Evolutionary conservation across 345 rosid genomes (phyloP).

Genomic region (Dipteronia sinensis): DNA sequence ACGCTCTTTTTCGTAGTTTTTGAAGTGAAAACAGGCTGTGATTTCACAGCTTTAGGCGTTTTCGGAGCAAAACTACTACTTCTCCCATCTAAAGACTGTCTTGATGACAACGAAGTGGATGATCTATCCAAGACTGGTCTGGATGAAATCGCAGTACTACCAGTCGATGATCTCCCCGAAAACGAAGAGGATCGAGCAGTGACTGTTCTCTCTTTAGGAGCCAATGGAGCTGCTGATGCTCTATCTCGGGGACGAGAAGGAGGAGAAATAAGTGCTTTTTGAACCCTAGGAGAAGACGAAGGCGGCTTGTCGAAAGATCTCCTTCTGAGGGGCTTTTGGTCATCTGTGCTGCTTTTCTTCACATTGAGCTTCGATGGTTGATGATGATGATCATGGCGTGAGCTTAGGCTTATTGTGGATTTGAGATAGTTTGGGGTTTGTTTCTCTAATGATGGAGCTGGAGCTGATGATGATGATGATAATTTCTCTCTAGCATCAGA

Average conservation of each 20-base stretch:
- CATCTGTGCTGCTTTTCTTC: constrained; percentile 43
- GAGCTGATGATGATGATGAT: not conserved
- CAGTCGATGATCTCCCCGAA: constrained; percentile 14
- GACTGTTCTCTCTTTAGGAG: constrained; percentile 36
- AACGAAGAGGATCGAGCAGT: constrained; percentile 40
- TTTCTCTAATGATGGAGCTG: constrained; percentile 17
- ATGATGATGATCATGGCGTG: constrained; percentile 38
- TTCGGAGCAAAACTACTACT: constrained; percentile 27
- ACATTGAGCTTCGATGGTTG: constrained; percentile 17
- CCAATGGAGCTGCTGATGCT: constrained; percentile 10
- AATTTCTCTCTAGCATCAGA: constrained; percentile 12
- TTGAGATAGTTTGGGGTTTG: constrained; percentile 59
- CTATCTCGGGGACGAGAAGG: constrained; percentile 37
- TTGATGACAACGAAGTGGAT: not conserved
- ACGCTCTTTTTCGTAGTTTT: constrained; percentile 28
- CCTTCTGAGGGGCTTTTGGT: constrained; percentile 52
- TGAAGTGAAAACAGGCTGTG: constrained; percentile 26
- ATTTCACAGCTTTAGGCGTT: constrained; percentile 29
- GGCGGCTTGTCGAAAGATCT: constrained; percentile 81
- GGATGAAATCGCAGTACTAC: not conserved
- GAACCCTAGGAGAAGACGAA: constrained; percentile 39
- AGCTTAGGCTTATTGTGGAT: constrained; percentile 59
- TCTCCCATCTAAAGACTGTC: constrained; percentile 34
- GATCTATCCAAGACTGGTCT: constrained; percentile 33
- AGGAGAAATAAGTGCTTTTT: constrained; percentile 46